phyloP scores from a whole-genome alignment of 805 yeast species.

The Starmerella vaccinii region DNA sequence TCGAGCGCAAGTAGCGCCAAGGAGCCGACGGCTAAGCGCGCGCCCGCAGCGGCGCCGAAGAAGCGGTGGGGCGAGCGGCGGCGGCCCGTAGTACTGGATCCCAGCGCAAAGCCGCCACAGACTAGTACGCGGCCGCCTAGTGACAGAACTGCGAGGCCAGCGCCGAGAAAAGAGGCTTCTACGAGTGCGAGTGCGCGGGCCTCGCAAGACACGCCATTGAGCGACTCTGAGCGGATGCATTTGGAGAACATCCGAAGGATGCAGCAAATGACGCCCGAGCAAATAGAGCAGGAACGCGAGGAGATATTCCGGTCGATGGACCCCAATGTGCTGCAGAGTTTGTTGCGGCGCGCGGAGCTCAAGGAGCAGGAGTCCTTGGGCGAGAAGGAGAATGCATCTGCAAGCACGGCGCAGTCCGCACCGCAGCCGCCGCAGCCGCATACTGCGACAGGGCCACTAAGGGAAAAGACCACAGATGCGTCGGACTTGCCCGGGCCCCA shows the following conservation, averaged over 20 bases:
- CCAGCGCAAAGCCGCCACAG: conserved; percentile 6
- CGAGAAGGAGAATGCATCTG: neutral
- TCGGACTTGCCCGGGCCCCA: no score
- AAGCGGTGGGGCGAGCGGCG: conserved; percentile 15
- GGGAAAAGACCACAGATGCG: no score
- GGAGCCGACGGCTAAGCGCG: conserved; percentile 16
- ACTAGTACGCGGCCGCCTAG: neutral
- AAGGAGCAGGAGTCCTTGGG: conserved; percentile 30
- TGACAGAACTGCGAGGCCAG: no score
- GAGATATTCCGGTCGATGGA: conserved; percentile 59
- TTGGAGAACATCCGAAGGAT: conserved; percentile 59
- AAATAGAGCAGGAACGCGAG: conserved; percentile 51
- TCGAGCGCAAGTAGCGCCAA: conserved; percentile 7
- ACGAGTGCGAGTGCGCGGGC: neutral
- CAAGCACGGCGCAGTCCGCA: neutral
- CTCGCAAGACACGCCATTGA: conserved; percentile 14
- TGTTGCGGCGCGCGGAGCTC: conserved; percentile 37
- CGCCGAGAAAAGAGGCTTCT: no score
- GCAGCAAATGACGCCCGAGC: conserved; percentile 52
- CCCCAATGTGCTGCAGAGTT: conserved; percentile 49
- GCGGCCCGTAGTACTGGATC: conserved; percentile 16
- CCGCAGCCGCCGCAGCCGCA: neutral
- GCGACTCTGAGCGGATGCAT: conserved; percentile 68
- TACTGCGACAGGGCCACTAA: no score
- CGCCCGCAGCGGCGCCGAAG: neutral